These are phyloP conservation scores for Psilocybe cubensis DNA, from an alignment of 768 basidiomycete genomes.

Conservation along the genomic window DNA sequence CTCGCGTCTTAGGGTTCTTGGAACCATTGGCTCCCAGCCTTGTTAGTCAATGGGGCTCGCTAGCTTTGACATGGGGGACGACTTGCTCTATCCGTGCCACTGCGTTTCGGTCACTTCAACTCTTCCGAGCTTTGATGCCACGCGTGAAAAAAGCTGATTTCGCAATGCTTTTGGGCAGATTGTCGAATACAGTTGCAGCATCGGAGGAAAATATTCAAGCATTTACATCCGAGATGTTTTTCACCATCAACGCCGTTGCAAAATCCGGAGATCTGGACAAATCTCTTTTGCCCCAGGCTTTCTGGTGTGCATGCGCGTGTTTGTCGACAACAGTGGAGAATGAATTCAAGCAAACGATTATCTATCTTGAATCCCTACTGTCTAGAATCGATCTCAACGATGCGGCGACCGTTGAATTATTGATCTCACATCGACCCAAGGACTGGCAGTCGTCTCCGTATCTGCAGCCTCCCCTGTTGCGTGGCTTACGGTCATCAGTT, in stretches of 20 bases:
- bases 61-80: slow-evolving; percentile 85
- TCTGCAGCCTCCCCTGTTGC: slow-evolving; percentile 72
- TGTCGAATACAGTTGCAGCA: slow-evolving; percentile 83
- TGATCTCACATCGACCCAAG: slow-evolving; percentile 67
- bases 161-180: slow-evolving; percentile 76
- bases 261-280: slow-evolving; percentile 58
- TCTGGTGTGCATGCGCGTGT: slow-evolving; percentile 85
- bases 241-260: slow-evolving; percentile 70
- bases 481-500: slow-evolving; percentile 78
- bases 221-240: slow-evolving; percentile 83
- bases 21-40: slow-evolving; percentile 73
- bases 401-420: slow-evolving; percentile 62
- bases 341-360: slow-evolving; percentile 74
- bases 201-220: slow-evolving; percentile 76
- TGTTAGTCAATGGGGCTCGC: slow-evolving; percentile 74
- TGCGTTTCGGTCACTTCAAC: slow-evolving; percentile 87
- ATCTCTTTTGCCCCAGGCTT: slow-evolving; percentile 76
- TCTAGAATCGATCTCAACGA: slow-evolving; percentile 75
- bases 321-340: slow-evolving; percentile 81
- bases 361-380: slow-evolving; percentile 67
- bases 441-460: slow-evolving; percentile 70
- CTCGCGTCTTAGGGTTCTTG: slow-evolving; percentile 67
- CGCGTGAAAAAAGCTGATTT: slow-evolving; percentile 72
- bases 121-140: slow-evolving; percentile 84
- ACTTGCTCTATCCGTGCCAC: slow-evolving; percentile 84